A percentile compares a stretch with the other conserved stretches of the same genome.
Conservation (phyloP, 495 filamentous ascomycete genomes). For the Xylaria scruposa region DNA sequence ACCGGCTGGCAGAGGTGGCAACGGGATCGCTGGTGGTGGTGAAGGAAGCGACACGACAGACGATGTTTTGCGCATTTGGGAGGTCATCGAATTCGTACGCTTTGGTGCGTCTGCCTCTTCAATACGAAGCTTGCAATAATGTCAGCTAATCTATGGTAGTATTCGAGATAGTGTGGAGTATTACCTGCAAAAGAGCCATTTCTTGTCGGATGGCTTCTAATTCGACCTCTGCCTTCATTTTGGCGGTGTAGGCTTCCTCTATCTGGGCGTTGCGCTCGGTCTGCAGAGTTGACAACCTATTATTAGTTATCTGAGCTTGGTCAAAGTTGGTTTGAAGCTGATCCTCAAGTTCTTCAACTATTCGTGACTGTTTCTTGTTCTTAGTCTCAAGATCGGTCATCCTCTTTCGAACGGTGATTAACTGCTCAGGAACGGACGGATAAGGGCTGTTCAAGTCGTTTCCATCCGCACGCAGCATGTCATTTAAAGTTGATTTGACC, state of each 20-base stretch:
- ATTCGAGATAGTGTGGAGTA: not conserved
- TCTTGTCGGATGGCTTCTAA: constrained; percentile 68
- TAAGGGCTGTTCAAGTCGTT: constrained; percentile 57
- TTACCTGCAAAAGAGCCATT: constrained; percentile 70
- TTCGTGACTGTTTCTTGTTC: constrained; percentile 81
- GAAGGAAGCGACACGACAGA: constrained; percentile 87
- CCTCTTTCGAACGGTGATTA: constrained; percentile 75
- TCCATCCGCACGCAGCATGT: constrained; percentile 49
- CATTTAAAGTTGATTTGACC: constrained; percentile 53
- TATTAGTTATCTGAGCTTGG: constrained; percentile 83
- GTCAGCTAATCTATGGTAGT: constrained; percentile 36
- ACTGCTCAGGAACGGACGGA: constrained; percentile 68
- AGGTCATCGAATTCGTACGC: constrained; percentile 75
- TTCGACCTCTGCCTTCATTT: constrained; percentile 57
- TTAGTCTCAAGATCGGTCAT: constrained; percentile 67
- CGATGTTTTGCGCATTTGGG: constrained; percentile 81
- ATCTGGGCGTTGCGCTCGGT: constrained; percentile 69
- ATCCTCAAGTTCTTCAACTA: constrained; percentile 96
- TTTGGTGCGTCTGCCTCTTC: constrained; percentile 61
- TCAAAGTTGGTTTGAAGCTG: constrained; percentile 95
- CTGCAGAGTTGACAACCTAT: constrained; percentile 73
- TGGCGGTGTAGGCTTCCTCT: constrained; percentile 62
- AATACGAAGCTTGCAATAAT: constrained; percentile 58
- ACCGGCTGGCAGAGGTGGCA: constrained; percentile 80
- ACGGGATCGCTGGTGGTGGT: constrained; percentile 88